Base-by-base conservation (phyloP, 257 asterid genomes). In the Solanum appendiculatum region DNA sequence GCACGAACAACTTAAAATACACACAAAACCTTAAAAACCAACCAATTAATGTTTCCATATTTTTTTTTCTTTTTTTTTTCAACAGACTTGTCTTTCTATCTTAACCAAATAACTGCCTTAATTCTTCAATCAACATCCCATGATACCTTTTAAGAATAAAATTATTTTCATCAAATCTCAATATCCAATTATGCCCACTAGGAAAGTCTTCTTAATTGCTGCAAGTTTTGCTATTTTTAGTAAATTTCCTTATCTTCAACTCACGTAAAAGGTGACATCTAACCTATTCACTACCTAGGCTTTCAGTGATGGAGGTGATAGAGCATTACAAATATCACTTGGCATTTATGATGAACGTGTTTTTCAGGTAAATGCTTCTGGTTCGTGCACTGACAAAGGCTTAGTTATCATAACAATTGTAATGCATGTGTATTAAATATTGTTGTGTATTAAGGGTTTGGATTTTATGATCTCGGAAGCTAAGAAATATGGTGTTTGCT, bases 311-410 rank as follows among this genome's bases (percentile, higher is more conserved):
- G 87, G 82, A 40, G 87, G 80, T 40, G 37, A 64, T 3, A 37
- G 39, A 18, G 82, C 87, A 23, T 66, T 85, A 36, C 87, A 68
- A 29, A 8, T 36, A 66, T 60, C 87, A 23, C 44, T 82, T 0
- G 87, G 87, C 1, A 27, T 58, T 40, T 85, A 85, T 7, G 40
- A 85, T 68, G 87, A 85, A 85, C 56, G 40, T 66, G 58, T 69
- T 27, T 85, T 85, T 85, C 82, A 85, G 66, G 82, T 85, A 46
- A 27, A n/a, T n/a, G n/a, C n/a, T n/a, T n/a, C n/a, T n/a, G n/a
- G n/a, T n/a, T n/a, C n/a, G n/a, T n/a, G n/a, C n/a, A n/a, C n/a
- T n/a, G n/a, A n/a, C n/a, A n/a, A n/a, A n/a, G n/a, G n/a, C n/a
- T n/a, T n/a, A n/a, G n/a, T n/a, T n/a, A n/a, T n/a, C n/a, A n/a